Conservation (phyloP, 2,329 filamentous ascomycete species). For the Exophiala mesophila region DNA sequence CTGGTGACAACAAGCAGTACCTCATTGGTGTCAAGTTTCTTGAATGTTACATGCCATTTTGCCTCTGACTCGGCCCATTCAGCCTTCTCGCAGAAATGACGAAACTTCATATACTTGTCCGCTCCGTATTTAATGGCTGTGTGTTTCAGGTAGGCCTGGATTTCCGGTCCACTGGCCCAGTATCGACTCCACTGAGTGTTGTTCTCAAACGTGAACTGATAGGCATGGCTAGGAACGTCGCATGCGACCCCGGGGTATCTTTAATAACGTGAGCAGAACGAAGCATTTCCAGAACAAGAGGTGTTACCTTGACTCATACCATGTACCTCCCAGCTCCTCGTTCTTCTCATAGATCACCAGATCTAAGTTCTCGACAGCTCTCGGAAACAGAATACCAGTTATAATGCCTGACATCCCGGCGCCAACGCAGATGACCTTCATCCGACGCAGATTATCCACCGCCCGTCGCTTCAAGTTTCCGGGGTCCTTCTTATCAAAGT, state of each 20-base stretch:
- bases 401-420: conserved; percentile 39
- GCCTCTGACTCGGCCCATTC: conserved; percentile 47
- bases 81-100: conserved; percentile 49
- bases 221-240: conserved; percentile 42
- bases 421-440: conserved; percentile 36
- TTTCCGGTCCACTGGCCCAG: conserved; percentile 14
- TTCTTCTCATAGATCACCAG: conserved; percentile 30
- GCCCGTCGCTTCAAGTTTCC: background rate
- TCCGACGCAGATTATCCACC: conserved; percentile 3
- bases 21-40: background rate
- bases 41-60: conserved; percentile 23
- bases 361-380: conserved; percentile 19
- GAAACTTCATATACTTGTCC: conserved; percentile 54
- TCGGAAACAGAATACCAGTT: conserved; percentile 30
- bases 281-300: background rate
- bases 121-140: conserved; percentile 30
- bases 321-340: conserved; percentile 30
- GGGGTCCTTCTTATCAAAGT: background rate
- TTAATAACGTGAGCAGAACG: background rate
- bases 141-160: conserved; percentile 13
- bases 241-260: background rate
- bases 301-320: conserved; percentile 29
- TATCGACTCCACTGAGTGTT: conserved; percentile 15
- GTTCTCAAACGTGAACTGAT: conserved; percentile 18
- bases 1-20: background rate